Conservation (phyloP, 495 filamentous ascomycete genomes). For the Elasticomyces elasticus region DNA sequence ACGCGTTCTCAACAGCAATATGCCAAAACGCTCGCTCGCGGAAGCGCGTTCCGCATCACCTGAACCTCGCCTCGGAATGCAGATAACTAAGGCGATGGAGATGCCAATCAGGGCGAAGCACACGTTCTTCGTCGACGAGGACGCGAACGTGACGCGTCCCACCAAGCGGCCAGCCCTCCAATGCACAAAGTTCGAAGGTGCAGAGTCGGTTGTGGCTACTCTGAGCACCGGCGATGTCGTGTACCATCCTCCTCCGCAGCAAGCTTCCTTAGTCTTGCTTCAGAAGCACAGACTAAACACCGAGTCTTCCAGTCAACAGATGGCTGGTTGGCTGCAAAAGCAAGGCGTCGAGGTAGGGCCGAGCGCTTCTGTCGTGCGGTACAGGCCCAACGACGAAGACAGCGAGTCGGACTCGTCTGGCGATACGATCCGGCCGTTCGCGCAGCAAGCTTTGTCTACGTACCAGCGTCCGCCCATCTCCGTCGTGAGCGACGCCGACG, state of each 20-base stretch:
- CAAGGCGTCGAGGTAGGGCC: not conserved
- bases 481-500: not conserved
- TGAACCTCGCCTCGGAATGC: too few species aligned
- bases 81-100: too few species aligned
- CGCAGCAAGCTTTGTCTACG: not conserved
- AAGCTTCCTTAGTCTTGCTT: not conserved
- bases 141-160: not conserved
- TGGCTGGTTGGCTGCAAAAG: not conserved
- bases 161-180: not conserved
- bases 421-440: not conserved
- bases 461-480: not conserved
- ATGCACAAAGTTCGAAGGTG: not conserved
- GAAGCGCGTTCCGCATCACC: not conserved
- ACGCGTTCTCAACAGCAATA: too few species aligned
- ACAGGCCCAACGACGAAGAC: not conserved
- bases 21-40: too few species aligned
- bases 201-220: not conserved
- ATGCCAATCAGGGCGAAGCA: not conserved
- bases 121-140: not conserved
- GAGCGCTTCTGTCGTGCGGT: not conserved
- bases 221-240: not conserved
- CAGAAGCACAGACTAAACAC: too few species aligned
- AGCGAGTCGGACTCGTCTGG: not conserved
- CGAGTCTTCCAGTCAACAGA: not conserved
- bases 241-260: not conserved